These are phyloP conservation scores for Pleodorina starrii DNA, from an alignment of 139 green algal species.

Conservation along the genomic window DNA sequence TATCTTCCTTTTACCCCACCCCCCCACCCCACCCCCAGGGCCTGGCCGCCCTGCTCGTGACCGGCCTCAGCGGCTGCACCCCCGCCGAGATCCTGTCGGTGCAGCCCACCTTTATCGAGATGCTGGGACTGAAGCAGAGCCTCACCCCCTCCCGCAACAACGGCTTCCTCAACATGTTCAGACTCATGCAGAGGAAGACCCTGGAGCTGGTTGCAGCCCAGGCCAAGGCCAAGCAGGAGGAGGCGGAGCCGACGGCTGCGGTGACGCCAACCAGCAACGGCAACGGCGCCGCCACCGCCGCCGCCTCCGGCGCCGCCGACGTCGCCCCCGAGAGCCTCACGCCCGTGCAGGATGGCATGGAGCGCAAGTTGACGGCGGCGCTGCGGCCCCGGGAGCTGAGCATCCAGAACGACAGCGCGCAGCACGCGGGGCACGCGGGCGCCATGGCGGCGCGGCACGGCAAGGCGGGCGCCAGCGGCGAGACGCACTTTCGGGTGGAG, in stretches of 20 bases:
- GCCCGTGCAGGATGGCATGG: constrained; percentile 56
- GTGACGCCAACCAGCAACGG: background rate
- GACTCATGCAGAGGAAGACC: constrained; percentile 80
- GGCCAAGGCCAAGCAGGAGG: background rate
- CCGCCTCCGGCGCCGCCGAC: background rate
- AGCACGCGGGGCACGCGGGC: constrained; percentile 58
- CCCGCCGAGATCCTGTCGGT: constrained; percentile 77
- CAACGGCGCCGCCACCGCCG: constrained; percentile 14
- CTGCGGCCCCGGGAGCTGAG: constrained; percentile 45
- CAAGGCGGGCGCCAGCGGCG: constrained; percentile 49
- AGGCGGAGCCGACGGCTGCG: background rate
- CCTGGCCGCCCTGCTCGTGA: constrained; percentile 92
- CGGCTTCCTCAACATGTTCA: constrained; percentile 98
- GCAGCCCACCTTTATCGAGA: constrained; percentile 90
- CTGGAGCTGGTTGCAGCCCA: constrained; percentile 27
- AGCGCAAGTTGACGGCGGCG: constrained; percentile 53
- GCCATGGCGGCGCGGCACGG: constrained; percentile 28
- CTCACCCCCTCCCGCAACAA: constrained; percentile 98
- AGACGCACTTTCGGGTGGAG: constrained; percentile 66
- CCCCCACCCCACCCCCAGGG: constrained; percentile 49
- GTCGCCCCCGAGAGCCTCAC: constrained; percentile 25
- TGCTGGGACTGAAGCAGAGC: constrained; percentile 94
- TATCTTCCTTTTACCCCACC: background rate
- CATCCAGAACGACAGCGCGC: constrained; percentile 53
- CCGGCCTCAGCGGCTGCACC: constrained; percentile 89